Evolutionary conservation across 129 eudicot species (phyloP).

Genomic region (Centaurea solstitialis): DNA sequence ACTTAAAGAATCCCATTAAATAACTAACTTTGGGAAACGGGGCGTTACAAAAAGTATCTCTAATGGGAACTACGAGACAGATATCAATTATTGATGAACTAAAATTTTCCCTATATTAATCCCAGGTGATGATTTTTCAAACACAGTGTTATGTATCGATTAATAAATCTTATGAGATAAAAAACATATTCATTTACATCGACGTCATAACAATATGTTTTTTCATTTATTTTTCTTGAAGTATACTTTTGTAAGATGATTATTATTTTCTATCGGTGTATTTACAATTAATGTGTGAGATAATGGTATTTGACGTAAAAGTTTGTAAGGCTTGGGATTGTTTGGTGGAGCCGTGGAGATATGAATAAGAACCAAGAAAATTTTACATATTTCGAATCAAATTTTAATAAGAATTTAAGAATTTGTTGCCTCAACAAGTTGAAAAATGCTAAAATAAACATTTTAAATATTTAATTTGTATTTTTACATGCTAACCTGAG

Average conservation of each 20-base stretch:
- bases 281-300: neutral
- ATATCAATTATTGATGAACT: neutral
- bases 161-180: neutral
- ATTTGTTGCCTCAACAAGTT: neutral
- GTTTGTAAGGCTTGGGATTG: neutral
- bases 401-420: neutral
- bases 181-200: neutral
- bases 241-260: too few relatives aligned
- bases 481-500: neutral
- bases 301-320: neutral
- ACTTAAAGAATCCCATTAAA: too few relatives aligned
- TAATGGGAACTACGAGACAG: neutral
- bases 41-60: too few relatives aligned
- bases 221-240: neutral
- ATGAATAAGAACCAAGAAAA: neutral
- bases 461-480: neutral
- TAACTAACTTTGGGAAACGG: too few relatives aligned
- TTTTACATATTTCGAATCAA: neutral
- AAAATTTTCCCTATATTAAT: neutral
- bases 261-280: neutral
- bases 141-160: neutral
- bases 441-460: neutral
- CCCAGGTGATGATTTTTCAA: neutral
- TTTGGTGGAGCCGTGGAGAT: neutral
- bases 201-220: neutral